Evolutionary conservation across 2,329 filamentous ascomycete genomes (phyloP).

Genomic region (Conoideocrella luteorostrata): DNA sequence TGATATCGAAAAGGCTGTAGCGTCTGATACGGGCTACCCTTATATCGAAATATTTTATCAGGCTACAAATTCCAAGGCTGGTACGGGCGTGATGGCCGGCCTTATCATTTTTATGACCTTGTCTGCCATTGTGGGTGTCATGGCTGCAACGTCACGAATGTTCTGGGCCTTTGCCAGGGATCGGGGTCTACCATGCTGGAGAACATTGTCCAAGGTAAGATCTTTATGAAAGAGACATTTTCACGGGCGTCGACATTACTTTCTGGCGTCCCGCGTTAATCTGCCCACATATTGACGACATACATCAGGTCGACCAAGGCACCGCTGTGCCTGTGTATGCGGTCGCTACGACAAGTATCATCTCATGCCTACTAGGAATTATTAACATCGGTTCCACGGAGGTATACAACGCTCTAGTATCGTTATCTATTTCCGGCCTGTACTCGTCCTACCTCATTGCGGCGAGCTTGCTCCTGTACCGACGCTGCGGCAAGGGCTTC

Average conservation of each 20-base stretch:
- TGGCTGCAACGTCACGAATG: constrained; percentile 51
- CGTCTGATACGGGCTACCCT: constrained; percentile 44
- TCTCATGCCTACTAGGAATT: constrained; percentile 24
- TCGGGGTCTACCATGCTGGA: constrained; percentile 23
- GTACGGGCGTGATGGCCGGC: constrained; percentile 42
- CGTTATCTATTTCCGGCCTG: constrained; percentile 22
- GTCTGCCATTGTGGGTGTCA: constrained; percentile 46
- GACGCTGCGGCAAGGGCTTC: constrained; percentile 22
- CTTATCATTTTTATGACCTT: constrained; percentile 45
- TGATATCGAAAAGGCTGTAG: constrained; percentile 2
- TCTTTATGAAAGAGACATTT: no score
- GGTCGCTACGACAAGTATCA: constrained; percentile 18
- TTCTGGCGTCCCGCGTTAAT: no score
- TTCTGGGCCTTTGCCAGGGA: constrained; percentile 45
- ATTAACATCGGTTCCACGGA: constrained; percentile 27
- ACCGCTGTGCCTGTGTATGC: constrained; percentile 23
- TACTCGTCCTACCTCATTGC: constrained; percentile 25
- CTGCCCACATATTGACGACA: no score
- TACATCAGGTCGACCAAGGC: constrained; percentile 13
- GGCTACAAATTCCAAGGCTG: constrained; percentile 40
- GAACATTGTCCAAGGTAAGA: constrained; percentile 19
- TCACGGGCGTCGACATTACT: no score
- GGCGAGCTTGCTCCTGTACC: constrained; percentile 20
- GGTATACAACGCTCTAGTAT: constrained; percentile 23
- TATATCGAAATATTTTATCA: constrained; percentile 54